Evolutionary conservation across 1,139 yeast genomes (phyloP), one percentile per base, ranked within the genome.

Genomic region (Chernovozyma aurita): DNA sequence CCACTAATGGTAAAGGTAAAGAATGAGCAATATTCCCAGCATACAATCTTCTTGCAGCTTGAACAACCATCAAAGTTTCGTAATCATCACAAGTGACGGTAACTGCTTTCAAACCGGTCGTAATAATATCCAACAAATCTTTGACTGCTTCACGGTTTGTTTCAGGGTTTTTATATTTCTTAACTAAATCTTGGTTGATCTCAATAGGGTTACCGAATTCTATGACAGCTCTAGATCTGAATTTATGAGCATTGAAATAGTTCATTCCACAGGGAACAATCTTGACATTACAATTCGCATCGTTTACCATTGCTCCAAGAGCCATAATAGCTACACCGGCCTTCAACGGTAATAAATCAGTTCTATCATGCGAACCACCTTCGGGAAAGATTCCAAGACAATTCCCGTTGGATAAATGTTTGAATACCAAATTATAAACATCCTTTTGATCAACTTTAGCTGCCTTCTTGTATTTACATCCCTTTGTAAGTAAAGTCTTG

Each of bases 301-400:
- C 72, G 34, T 75, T 69, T 14, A 80, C 85, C 71, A 86, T 74
- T 0, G 97, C 94, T 15, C 97, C 97, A 16, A 92, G 65, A 0
- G 97, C 97, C 97, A 92, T 92, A 36, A 92, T 83, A 2, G 97
- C 97, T 14, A 92, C 97, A 39, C 98, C 98, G 0, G 97, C 97
- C 53, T 92, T 92, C 50, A 92, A 66, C 0, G 97, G 97, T 37
- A 92, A 65, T 45, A 92, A 61, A 46, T 87, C 95, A 0, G 97
- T 81, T 43, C 97, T 72, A 57, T 92, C 98, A 50, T 92, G 98
- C 14, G 95, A 85, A 0, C 97, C 97, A 35, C 97, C 97, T 62
- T 90, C 97, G 3, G 97, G 97, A 62, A 90, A 92, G 35, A 92
- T 86, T n/a, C 97, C 98, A 27, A 92, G 66, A 47, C 95, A 85